These are phyloP conservation scores for Ceratocystis variospora DNA, from an alignment of 2,329 filamentous ascomycete species.

Conservation along the genomic window DNA sequence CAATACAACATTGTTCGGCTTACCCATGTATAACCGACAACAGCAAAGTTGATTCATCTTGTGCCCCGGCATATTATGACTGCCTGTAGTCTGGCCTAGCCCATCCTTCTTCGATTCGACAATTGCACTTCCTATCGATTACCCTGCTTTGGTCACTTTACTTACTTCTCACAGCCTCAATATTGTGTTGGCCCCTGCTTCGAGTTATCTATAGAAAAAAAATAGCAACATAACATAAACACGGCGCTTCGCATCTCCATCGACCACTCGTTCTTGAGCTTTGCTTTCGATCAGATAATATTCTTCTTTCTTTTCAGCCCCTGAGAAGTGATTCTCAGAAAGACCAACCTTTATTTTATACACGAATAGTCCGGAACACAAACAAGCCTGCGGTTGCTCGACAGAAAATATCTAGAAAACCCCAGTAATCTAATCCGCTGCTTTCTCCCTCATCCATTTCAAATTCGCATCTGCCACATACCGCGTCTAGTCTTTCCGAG, in stretches of 20 bases:
- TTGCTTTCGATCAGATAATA: neutral
- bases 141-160: neutral
- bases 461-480: neutral
- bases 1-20: neutral
- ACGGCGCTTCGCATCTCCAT: neutral
- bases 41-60: neutral
- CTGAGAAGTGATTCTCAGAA: neutral
- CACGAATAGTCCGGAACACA: neutral
- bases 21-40: neutral
- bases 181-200: neutral
- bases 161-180: conserved; percentile 3
- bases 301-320: neutral
- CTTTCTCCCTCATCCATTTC: neutral
- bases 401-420: neutral
- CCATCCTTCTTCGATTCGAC: neutral
- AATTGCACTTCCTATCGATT: neutral
- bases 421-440: neutral
- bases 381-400: neutral
- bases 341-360: neutral
- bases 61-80: neutral
- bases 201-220: neutral
- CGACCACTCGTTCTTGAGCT: neutral
- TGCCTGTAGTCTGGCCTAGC: neutral
- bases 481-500: neutral
- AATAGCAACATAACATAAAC: neutral